Evolutionary conservation across 768 basidiomycete species (phyloP).

Genomic region (Termitomyces sp.): DNA sequence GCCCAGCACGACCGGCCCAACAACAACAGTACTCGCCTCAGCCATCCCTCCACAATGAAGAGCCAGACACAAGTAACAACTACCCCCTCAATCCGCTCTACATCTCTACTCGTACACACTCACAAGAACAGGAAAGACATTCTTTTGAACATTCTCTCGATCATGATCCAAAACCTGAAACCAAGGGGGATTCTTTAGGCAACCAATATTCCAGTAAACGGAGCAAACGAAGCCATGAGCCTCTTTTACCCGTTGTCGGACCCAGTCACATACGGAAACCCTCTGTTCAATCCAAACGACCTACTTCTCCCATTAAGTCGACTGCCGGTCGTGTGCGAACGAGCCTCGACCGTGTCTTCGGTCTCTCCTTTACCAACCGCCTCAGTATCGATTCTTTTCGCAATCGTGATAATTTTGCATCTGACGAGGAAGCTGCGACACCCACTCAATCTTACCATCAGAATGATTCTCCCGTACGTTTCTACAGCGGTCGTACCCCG

Average conservation of each 20-base stretch:
- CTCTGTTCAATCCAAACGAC: slow-evolving; percentile 13
- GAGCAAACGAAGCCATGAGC: slow-evolving; percentile 66
- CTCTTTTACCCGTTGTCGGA: slow-evolving; percentile 56
- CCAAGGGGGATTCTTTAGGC: slow-evolving; percentile 5
- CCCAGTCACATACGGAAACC: slow-evolving; percentile 21
- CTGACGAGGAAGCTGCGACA: slow-evolving; percentile 8
- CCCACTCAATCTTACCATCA: slow-evolving; percentile 9
- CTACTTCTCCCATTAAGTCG: slow-evolving; percentile 17
- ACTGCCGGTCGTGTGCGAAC: slow-evolving; percentile 40
- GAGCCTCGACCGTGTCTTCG: slow-evolving; percentile 58
- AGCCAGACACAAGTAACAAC: slow-evolving; percentile 5
- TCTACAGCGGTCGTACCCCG: slow-evolving; percentile 13
- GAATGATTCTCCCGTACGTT: slow-evolving; percentile 21
- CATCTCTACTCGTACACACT: background rate
- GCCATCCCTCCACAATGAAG: slow-evolving; percentile 24
- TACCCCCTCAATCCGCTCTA: slow-evolving; percentile 11
- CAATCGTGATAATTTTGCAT: slow-evolving; percentile 9
- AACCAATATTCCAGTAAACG: slow-evolving; percentile 31
- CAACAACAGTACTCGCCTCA: slow-evolving; percentile 37
- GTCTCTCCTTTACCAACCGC: slow-evolving; percentile 42
- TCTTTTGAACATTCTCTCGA: slow-evolving; percentile 11
- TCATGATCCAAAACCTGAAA: slow-evolving; percentile 3
- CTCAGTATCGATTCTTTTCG: slow-evolving; percentile 47
- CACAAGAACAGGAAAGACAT: slow-evolving; percentile 6
- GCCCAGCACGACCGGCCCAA: slow-evolving; percentile 56